Percentiles rank a stretch among this genome's conserved stretches.
Conservation (phyloP, 345 rosid genomes). For the Gossypioides kirkii region DNA sequence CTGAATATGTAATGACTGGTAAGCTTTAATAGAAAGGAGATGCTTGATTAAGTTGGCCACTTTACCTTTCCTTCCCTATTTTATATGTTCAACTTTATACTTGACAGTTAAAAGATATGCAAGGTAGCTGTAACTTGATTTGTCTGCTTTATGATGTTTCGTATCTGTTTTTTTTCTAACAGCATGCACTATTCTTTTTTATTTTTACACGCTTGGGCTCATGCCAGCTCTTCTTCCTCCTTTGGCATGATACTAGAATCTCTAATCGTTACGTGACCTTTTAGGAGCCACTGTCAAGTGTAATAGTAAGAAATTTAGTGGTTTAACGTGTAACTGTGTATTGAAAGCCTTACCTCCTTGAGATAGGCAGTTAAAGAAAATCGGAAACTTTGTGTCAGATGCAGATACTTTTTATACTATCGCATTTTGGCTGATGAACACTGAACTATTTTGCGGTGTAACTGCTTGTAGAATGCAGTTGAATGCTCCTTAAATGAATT, state of each 20-base stretch:
- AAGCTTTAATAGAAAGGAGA: slow-evolving; percentile 20
- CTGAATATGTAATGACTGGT: slow-evolving; percentile 99
- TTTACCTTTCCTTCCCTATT: neutral
- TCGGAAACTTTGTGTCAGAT: neutral
- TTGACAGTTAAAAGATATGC: neutral
- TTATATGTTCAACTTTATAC: neutral
- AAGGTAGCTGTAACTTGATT: neutral
- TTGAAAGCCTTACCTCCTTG: neutral
- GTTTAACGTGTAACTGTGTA: neutral
- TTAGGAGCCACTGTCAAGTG: neutral
- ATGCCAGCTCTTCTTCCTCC: neutral
- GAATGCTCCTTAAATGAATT: neutral
- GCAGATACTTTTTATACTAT: neutral
- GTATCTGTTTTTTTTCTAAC: no score
- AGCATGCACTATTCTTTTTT: no score
- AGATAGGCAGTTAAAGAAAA: neutral
- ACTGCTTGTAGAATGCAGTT: slow-evolving; percentile 3
- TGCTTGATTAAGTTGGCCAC: neutral
- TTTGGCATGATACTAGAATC: neutral
- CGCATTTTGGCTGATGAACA: neutral
- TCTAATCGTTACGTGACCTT: neutral
- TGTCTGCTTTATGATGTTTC: neutral
- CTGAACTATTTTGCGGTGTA: neutral
- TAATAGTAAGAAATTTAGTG: neutral
- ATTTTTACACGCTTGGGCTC: neutral